Evolutionary conservation across 345 rosid species (phyloP).

Genomic region (Populus pruinosa): DNA sequence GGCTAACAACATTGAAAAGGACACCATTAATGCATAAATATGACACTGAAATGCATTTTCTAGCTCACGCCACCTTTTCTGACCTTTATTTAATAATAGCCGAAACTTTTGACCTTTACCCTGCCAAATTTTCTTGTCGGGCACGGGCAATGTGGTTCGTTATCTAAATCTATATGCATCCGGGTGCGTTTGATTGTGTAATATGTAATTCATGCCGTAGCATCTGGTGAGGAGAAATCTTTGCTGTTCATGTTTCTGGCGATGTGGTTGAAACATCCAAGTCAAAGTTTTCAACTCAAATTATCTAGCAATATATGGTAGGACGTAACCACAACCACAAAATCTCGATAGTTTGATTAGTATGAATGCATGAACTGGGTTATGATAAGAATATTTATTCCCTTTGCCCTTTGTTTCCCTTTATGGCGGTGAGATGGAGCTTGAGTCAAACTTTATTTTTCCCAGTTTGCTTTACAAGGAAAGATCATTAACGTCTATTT

Average conservation of each 20-base stretch:
- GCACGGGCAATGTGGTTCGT: background rate
- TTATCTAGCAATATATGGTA: background rate
- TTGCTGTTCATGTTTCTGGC: background rate
- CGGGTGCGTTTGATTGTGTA: too few relatives aligned
- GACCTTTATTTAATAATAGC: background rate
- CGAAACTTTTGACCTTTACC: background rate
- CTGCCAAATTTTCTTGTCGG: background rate
- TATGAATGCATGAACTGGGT: too few relatives aligned
- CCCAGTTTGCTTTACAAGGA: background rate
- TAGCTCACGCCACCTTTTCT: background rate
- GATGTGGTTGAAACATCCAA: background rate
- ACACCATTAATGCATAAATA: background rate
- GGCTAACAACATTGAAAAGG: background rate
- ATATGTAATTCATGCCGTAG: background rate
- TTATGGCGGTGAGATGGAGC: background rate
- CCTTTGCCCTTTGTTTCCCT: background rate
- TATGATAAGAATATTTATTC: too few relatives aligned
- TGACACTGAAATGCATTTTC: background rate
- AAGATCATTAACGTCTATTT: background rate
- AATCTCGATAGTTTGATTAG: background rate
- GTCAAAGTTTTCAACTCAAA: background rate
- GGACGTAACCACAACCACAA: background rate
- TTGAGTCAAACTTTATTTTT: too few relatives aligned
- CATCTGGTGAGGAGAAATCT: background rate
- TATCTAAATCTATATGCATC: too few relatives aligned